Conservation (phyloP, 192 early-diverging fungal species). For the Coemansia sp. region DNA sequence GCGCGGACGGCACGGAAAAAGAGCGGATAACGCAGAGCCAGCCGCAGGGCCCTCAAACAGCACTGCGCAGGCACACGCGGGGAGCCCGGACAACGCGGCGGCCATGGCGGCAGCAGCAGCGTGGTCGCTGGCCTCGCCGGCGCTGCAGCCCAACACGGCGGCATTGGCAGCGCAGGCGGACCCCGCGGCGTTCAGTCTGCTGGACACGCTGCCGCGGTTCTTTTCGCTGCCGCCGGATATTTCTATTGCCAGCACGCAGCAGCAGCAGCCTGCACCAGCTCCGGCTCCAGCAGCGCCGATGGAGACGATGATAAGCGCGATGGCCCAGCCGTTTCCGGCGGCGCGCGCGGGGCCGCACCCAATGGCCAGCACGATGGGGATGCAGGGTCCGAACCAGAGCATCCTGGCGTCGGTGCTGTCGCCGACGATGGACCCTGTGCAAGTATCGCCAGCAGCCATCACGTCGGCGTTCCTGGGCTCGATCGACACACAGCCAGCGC, state of each 20-base stretch:
- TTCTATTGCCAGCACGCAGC: background rate
- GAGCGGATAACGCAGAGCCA: background rate
- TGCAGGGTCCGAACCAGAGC: background rate
- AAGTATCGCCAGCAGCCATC: constrained; percentile 4
- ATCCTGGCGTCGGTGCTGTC: constrained; percentile 9
- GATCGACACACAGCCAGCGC: constrained; percentile 15
- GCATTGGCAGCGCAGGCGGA: background rate
- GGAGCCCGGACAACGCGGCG: background rate
- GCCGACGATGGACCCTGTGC: background rate
- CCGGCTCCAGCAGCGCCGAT: background rate
- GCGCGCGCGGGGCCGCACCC: background rate
- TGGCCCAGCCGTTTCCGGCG: background rate
- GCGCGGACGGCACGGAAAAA: constrained; percentile 48
- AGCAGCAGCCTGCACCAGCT: constrained; percentile 5
- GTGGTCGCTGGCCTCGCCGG: constrained; percentile 23
- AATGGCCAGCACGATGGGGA: background rate
- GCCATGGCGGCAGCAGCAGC: constrained; percentile 13
- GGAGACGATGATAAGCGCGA: constrained; percentile 1
- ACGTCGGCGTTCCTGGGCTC: constrained; percentile 16
- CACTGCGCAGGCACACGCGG: background rate
- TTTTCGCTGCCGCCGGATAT: constrained; percentile 19
- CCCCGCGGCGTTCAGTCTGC: constrained; percentile 10
- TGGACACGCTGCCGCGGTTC: constrained; percentile 33
- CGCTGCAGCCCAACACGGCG: background rate
- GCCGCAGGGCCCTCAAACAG: too few relatives aligned